These are phyloP conservation scores for Bretschneidera sinensis DNA, from an alignment of 345 rosid genomes.

Conservation along the genomic window DNA sequence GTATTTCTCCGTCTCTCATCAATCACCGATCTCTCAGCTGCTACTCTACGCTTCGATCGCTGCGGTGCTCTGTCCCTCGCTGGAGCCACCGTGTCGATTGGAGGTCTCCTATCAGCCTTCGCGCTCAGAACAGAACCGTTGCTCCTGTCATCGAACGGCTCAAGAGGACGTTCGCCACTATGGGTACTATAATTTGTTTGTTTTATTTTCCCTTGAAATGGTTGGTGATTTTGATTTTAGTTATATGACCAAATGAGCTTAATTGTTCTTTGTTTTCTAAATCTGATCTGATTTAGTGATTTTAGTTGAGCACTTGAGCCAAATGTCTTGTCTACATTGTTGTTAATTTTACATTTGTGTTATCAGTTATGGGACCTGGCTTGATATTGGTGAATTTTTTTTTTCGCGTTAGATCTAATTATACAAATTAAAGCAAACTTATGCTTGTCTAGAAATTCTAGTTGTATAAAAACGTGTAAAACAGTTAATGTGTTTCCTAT, in stretches of 20 bases:
- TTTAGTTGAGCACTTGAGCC: too few relatives aligned
- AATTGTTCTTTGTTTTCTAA: conserved; percentile 4
- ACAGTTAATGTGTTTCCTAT: too few relatives aligned
- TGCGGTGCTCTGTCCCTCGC: conserved; percentile 44
- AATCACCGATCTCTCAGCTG: conserved; percentile 45
- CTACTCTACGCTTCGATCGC: conserved; percentile 44
- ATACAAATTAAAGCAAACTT: too few relatives aligned
- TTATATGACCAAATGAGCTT: too few relatives aligned
- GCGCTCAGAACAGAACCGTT: conserved; percentile 60
- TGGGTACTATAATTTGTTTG: conserved; percentile 43
- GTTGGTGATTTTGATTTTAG: conserved; percentile 13
- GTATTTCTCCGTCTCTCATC: conserved; percentile 16
- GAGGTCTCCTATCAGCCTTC: conserved; percentile 50
- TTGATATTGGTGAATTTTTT: too few relatives aligned
- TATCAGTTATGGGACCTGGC: too few relatives aligned
- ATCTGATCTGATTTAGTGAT: not conserved
- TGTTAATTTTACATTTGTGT: too few relatives aligned
- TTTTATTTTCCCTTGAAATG: not conserved
- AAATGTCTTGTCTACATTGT: too few relatives aligned
- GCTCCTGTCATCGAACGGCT: conserved; percentile 62
- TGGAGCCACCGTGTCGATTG: conserved; percentile 81
- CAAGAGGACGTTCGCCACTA: conserved; percentile 62
- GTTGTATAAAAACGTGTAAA: too few relatives aligned
- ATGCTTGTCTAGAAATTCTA: too few relatives aligned
- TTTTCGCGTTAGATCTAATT: too few relatives aligned